A percentile compares a stretch with the other conserved stretches of the same genome.
Evolutionary conservation across 345 rosid genomes (phyloP).

Genomic region (Heritiera littoralis): DNA sequence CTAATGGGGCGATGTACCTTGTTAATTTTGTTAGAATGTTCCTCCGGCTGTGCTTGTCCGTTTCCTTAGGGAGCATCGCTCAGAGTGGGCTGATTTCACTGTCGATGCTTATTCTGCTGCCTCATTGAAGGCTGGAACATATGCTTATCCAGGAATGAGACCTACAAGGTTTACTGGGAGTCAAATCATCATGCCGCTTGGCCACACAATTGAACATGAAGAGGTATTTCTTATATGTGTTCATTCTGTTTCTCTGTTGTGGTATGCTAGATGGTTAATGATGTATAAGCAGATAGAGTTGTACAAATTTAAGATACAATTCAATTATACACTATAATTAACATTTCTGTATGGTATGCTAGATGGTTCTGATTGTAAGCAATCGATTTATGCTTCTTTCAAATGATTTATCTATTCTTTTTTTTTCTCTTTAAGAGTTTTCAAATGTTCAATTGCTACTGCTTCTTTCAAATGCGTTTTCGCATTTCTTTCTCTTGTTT

Average conservation of each 20-base stretch:
- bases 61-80: conserved; percentile 94
- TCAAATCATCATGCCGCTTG: conserved; percentile 94
- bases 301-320: not conserved
- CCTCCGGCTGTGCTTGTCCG: conserved; percentile 94
- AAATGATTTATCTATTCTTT: not conserved
- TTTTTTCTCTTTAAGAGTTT: not conserved
- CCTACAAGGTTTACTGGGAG: conserved; percentile 95
- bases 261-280: not conserved
- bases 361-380: too few relatives aligned
- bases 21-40: conserved; percentile 71
- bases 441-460: not conserved
- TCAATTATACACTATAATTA: not conserved
- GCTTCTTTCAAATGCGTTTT: not conserved
- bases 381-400: not conserved
- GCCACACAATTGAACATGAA: conserved; percentile 95
- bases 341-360: not conserved
- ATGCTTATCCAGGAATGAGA: conserved; percentile 88
- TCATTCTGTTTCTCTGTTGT: not conserved
- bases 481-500: not conserved
- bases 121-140: conserved; percentile 70
- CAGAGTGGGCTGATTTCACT: conserved; percentile 98
- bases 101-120: conserved; percentile 97
- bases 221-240: conserved; percentile 50
- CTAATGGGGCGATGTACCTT: not conserved
- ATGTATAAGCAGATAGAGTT: not conserved